These are phyloP conservation scores for Chalara sp. DNA, from an alignment of 2,329 filamentous ascomycete genomes.

Conservation along the genomic window DNA sequence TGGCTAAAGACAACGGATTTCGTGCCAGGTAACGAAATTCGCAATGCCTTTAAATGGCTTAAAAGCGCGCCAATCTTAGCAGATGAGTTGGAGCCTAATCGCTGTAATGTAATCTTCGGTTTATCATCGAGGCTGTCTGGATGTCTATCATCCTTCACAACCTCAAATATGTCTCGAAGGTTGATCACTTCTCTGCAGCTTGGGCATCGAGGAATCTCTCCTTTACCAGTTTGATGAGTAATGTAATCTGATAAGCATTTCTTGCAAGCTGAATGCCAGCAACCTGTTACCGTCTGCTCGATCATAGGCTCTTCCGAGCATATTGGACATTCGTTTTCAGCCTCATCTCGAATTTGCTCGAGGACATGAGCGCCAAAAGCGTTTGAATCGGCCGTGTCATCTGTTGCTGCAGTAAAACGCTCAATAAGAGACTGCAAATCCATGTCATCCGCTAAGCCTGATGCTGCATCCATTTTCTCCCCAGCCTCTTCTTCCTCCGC, in stretches of 20 bases:
- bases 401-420: conserved; percentile 67
- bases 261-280: conserved; percentile 97
- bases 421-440: conserved; percentile 81
- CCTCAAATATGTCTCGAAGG: conserved; percentile 81
- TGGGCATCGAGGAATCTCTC: conserved; percentile 75
- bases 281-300: conserved; percentile 88
- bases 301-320: conserved; percentile 95
- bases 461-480: conserved; percentile 68
- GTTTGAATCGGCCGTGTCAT: conserved; percentile 56
- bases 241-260: conserved; percentile 88
- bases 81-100: conserved; percentile 62
- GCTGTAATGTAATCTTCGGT: conserved; percentile 52
- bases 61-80: conserved; percentile 83
- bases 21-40: conserved; percentile 56
- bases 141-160: conserved; percentile 70
- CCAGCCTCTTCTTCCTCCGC: conserved; percentile 83
- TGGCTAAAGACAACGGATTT: conserved; percentile 96
- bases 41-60: conserved; percentile 63
- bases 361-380: conserved; percentile 80
- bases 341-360: conserved; percentile 84
- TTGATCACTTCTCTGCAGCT: conserved; percentile 82
- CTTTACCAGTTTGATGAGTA: conserved; percentile 73
- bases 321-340: conserved; percentile 84
- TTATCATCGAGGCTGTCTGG: conserved; percentile 36
- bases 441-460: conserved; percentile 90